These are phyloP conservation scores for Leucogyrophana mollusca DNA, from an alignment of 768 basidiomycete genomes.

Conservation along the genomic window DNA sequence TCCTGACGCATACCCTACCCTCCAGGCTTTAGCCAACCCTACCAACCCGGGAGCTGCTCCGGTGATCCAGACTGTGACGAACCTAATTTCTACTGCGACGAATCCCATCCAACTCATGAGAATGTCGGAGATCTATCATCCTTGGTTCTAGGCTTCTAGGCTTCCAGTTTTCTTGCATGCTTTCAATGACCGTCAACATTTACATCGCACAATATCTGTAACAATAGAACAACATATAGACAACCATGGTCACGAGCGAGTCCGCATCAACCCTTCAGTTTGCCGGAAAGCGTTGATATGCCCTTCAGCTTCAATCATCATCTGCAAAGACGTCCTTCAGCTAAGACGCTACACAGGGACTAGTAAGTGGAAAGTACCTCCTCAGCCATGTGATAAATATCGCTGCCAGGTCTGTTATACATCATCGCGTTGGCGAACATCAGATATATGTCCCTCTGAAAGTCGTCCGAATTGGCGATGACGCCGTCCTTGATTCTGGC, in stretches of 20 bases:
- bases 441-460: conserved; percentile 83
- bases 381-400: conserved; percentile 88
- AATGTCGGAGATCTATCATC: conserved; percentile 82
- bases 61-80: conserved; percentile 79
- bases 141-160: conserved; percentile 65
- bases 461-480: conserved; percentile 81
- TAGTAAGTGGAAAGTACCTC: conserved; percentile 51
- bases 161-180: conserved; percentile 6
- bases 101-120: conserved; percentile 82
- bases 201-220: conserved; percentile 4
- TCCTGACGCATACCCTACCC: neutral
- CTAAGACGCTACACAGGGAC: conserved; percentile 1
- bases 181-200: conserved; percentile 4
- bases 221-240: conserved; percentile 6
- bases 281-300: conserved; percentile 71
- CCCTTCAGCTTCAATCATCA: conserved; percentile 72
- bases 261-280: conserved; percentile 66
- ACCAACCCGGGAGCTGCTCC: conserved; percentile 31
- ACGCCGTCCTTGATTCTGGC: conserved; percentile 78
- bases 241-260: conserved; percentile 23
- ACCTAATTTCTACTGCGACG: conserved; percentile 81
- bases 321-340: conserved; percentile 36
- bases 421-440: conserved; percentile 99
- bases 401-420: conserved; percentile 87
- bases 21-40: conserved; percentile 16